Conservation (phyloP, 352 stramenopile genomes). For the Blastocystis hominis region DNA sequence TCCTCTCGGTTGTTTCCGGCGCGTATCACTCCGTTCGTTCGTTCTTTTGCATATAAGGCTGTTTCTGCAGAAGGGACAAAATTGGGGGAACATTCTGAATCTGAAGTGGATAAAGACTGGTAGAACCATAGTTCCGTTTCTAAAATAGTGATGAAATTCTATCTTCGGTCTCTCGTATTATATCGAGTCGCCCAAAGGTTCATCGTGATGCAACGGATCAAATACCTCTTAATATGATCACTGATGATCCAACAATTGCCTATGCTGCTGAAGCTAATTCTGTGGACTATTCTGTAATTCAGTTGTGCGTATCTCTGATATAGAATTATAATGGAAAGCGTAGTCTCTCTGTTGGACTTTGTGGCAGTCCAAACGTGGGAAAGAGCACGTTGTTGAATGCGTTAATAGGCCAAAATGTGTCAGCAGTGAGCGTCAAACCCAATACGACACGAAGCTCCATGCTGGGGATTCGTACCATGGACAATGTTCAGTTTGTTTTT, state of each 20-base stretch:
- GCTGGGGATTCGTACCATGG: slow-evolving; percentile 59
- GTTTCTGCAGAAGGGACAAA: too few relatives aligned
- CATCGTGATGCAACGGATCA: neutral
- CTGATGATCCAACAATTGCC: slow-evolving; percentile 30
- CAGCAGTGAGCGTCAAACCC: slow-evolving; percentile 61
- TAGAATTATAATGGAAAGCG: slow-evolving; percentile 11
- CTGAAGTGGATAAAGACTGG: neutral
- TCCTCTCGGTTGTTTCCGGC: neutral
- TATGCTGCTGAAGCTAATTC: neutral
- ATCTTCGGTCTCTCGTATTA: too few relatives aligned
- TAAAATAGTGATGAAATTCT: too few relatives aligned
- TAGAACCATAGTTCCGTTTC: neutral
- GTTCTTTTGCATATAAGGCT: too few relatives aligned
- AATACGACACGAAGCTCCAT: slow-evolving; percentile 62
- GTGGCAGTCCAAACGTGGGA: slow-evolving; percentile 60
- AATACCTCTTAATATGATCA: neutral
- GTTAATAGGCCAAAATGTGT: slow-evolving; percentile 62
- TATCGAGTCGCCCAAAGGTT: too few relatives aligned
- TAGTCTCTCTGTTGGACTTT: slow-evolving; percentile 9
- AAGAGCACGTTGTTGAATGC: slow-evolving; percentile 62
- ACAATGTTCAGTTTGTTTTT: slow-evolving; percentile 59
- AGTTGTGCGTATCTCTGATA: neutral
- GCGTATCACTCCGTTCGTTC: neutral
- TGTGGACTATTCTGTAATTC: neutral
- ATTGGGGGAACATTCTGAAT: too few relatives aligned